A percentile compares a stretch with the other conserved stretches of the same genome.
Conservation (phyloP, 352 stramenopile genomes). For the Phytophthora ohioensis region DNA sequence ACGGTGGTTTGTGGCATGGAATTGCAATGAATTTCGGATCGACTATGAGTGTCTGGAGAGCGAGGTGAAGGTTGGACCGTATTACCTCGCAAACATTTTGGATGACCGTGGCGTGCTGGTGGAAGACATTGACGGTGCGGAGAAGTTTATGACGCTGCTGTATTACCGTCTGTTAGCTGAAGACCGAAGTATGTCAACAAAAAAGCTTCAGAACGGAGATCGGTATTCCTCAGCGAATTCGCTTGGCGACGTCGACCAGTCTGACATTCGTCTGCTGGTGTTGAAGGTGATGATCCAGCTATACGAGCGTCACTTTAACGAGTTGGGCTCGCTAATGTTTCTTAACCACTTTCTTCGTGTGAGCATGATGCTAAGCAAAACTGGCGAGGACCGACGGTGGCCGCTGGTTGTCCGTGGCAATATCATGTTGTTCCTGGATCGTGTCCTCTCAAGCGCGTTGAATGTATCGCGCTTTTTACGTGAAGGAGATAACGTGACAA, state of each 20-base stretch:
- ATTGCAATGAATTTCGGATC: conserved; percentile 86
- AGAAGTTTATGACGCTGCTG: conserved; percentile 88
- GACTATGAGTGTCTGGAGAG: conserved; percentile 78
- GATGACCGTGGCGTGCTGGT: conserved; percentile 83
- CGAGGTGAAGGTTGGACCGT: conserved; percentile 86
- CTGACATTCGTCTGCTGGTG: conserved; percentile 82
- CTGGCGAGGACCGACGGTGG: conserved; percentile 60
- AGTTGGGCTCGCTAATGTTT: conserved; percentile 83
- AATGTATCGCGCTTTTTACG: conserved; percentile 84
- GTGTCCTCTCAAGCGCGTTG: conserved; percentile 79
- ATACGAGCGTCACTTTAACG: conserved; percentile 81
- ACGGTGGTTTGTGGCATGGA: conserved; percentile 88
- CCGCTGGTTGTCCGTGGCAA: conserved; percentile 83
- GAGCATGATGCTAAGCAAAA: conserved; percentile 74
- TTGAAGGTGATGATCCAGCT: conserved; percentile 91
- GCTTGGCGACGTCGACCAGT: conserved; percentile 57
- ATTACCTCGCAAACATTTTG: conserved; percentile 85
- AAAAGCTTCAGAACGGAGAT: conserved; percentile 34
- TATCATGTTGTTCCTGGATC: conserved; percentile 86
- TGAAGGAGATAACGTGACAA: conserved; percentile 76
- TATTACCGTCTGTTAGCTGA: conserved; percentile 88
- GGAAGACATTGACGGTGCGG: conserved; percentile 78
- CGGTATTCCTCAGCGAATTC: conserved; percentile 40
- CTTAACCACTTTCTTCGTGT: conserved; percentile 85
- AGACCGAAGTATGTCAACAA: conserved; percentile 40